Conservation (phyloP, 352 stramenopile species). For the Phytophthora hibernalis region DNA sequence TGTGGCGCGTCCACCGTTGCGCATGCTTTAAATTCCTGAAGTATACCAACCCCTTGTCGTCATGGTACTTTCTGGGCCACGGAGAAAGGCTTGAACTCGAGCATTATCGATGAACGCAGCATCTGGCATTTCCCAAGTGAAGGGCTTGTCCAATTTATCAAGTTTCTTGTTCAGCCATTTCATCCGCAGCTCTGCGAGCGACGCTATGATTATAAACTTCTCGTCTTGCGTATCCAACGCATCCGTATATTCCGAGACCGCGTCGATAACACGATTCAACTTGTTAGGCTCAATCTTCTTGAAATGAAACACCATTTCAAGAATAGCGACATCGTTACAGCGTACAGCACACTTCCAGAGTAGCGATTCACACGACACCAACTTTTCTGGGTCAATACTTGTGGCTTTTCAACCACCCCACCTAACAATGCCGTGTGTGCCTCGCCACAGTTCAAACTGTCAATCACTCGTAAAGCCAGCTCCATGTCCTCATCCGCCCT, state of each 20-base stretch:
- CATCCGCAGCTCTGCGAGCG: slow-evolving; percentile 3
- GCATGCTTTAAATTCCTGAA: slow-evolving; percentile 14
- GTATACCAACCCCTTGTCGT: slow-evolving; percentile 12
- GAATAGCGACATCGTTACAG: neutral
- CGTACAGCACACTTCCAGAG: slow-evolving; percentile 11
- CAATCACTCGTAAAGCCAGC: slow-evolving; percentile 9
- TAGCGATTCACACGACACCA: neutral
- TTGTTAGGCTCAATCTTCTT: slow-evolving; percentile 4
- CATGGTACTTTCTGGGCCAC: slow-evolving; percentile 11
- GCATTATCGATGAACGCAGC: slow-evolving; percentile 2
- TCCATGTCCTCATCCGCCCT: neutral
- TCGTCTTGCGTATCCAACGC: slow-evolving; percentile 2
- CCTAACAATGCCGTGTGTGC: neutral
- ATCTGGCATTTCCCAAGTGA: slow-evolving; percentile 17
- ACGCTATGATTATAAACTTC: slow-evolving; percentile 3
- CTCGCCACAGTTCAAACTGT: neutral
- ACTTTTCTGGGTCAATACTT: neutral
- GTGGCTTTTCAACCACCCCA: slow-evolving; percentile 1
- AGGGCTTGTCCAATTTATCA: slow-evolving; percentile 3
- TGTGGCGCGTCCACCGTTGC: slow-evolving; percentile 12
- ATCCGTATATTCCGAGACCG: neutral
- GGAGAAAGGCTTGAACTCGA: slow-evolving; percentile 11
- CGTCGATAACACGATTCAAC: slow-evolving; percentile 1
- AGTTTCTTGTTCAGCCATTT: slow-evolving; percentile 15
- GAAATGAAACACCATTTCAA: slow-evolving; percentile 12